Percentiles rank a stretch among this genome's conserved stretches.
Conservation (phyloP, 805 yeast genomes). For the Kluyveromyces siamensis region DNA sequence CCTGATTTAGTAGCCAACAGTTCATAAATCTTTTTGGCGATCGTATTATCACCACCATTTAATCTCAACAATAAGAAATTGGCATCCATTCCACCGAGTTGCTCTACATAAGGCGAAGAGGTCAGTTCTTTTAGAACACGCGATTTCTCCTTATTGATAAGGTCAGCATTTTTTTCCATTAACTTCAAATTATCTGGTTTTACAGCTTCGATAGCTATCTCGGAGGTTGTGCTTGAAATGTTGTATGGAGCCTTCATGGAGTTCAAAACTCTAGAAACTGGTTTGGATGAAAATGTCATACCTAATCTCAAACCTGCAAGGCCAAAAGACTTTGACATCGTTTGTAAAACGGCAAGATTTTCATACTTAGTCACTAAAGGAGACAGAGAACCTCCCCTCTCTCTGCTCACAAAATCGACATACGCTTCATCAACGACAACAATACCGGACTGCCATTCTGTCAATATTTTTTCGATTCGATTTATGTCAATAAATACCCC, state of each 20-base stretch:
- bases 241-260: conserved; percentile 95
- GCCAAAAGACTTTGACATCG: conserved; percentile 91
- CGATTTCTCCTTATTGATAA: conserved; percentile 47
- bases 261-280: conserved; percentile 61
- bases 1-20: conserved; percentile 60
- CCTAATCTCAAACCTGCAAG: conserved; percentile 93
- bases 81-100: conserved; percentile 78
- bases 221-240: conserved; percentile 72
- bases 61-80: conserved; percentile 76
- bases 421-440: conserved; percentile 93
- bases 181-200: conserved; percentile 42
- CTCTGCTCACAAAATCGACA: conserved; percentile 58
- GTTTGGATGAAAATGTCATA: conserved; percentile 54
- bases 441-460: conserved; percentile 58
- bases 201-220: conserved; percentile 68
- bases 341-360: conserved; percentile 81
- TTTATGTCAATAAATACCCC: conserved; percentile 49
- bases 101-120: conserved; percentile 50
- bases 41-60: conserved; percentile 65
- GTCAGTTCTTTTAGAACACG: conserved; percentile 46
- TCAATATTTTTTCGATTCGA: conserved; percentile 40
- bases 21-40: conserved; percentile 60
- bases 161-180: conserved; percentile 48
- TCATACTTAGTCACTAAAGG: conserved; percentile 76
- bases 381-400: conserved; percentile 57